Conservation (phyloP, 2,329 filamentous ascomycete species). For the Periglandula ipomoeae region DNA sequence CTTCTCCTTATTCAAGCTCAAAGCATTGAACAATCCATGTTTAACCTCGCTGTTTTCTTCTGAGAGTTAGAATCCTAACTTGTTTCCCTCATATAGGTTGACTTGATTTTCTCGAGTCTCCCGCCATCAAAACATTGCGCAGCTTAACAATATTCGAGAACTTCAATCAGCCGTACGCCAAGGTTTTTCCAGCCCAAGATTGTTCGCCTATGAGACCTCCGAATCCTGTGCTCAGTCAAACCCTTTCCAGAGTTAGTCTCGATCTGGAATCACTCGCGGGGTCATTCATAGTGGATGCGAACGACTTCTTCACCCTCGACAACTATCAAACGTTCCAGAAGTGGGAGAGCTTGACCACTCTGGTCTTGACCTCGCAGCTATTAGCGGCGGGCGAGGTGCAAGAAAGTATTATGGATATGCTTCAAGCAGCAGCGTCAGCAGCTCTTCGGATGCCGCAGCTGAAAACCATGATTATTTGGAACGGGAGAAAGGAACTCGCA, state of each 20-base stretch:
- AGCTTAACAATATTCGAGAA: conserved; percentile 27
- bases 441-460: conserved; percentile 20
- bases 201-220: not conserved
- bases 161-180: conserved; percentile 22
- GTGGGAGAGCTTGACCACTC: not conserved
- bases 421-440: conserved; percentile 17
- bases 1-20: too few species aligned
- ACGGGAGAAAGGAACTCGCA: conserved; percentile 17
- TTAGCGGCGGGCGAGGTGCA: conserved; percentile 7
- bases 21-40: too few species aligned
- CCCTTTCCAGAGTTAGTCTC: not conserved
- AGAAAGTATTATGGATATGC: conserved; percentile 17
- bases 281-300: not conserved
- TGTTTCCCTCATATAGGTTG: not conserved
- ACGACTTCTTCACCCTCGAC: not conserved
- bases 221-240: not conserved
- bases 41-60: too few species aligned
- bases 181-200: conserved; percentile 1
- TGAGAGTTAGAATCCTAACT: fast-evolving
- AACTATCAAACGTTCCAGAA: not conserved
- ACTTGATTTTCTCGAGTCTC: conserved; percentile 16
- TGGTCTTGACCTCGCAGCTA: not conserved
- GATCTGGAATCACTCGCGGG: not conserved
- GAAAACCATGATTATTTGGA: conserved; percentile 24
- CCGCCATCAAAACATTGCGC: conserved; percentile 15